A percentile compares a stretch with the other conserved stretches of the same genome.
Conservation (phyloP, 2,329 filamentous ascomycete genomes). For the Fusarium sp. region DNA sequence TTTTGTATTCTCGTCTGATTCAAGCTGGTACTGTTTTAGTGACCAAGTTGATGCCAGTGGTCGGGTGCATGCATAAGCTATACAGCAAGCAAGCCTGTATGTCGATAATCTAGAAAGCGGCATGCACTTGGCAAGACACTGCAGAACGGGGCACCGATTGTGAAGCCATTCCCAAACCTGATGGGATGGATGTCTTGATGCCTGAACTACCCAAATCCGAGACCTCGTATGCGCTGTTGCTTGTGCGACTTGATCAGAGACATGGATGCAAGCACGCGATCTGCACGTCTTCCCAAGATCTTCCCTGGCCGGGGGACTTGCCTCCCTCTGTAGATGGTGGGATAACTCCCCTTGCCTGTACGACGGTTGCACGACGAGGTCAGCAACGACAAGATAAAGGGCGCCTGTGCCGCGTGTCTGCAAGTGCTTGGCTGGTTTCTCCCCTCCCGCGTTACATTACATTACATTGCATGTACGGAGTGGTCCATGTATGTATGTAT, state of each 20-base stretch:
- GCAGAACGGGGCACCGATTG: conserved; percentile 16
- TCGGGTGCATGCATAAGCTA: not conserved
- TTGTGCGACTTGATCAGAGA: conserved; percentile 48
- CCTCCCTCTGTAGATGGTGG: not conserved
- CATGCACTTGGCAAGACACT: conserved; percentile 8
- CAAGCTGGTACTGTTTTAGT: not conserved
- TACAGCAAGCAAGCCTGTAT: not conserved
- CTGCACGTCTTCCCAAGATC: conserved; percentile 44
- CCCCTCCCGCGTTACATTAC: conserved; percentile 21
- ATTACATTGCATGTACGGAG: conserved; percentile 21
- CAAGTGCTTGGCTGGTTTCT: conserved; percentile 39
- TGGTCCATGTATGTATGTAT: conserved; percentile 19
- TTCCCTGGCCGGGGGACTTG: conserved; percentile 13
- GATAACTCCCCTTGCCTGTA: conserved; percentile 15
- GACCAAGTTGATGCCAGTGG: not conserved
- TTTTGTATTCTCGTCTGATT: no score
- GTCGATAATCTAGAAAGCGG: not conserved
- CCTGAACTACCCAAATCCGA: conserved; percentile 34
- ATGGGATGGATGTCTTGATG: conserved; percentile 31
- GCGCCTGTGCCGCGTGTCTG: conserved; percentile 40
- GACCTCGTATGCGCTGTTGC: conserved; percentile 41
- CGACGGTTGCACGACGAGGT: conserved; percentile 22
- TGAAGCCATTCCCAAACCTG: conserved; percentile 20
- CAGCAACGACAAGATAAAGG: conserved; percentile 24
- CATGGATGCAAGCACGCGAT: conserved; percentile 48